Conservation (phyloP, 371 early-diverging fungal genomes). For the Apophysomyces trapeziformis region DNA sequence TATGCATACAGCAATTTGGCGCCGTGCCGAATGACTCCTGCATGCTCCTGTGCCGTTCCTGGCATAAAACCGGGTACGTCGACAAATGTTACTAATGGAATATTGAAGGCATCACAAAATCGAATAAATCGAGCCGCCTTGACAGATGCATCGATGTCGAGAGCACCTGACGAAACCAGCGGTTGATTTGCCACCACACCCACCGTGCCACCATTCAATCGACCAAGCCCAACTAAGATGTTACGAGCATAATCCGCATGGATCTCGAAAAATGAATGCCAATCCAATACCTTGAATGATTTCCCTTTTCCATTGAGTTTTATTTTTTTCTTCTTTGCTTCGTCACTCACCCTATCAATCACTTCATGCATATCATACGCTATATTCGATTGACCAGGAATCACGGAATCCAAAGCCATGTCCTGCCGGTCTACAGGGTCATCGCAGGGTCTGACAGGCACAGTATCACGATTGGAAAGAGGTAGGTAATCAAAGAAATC, state of each 20-base stretch:
- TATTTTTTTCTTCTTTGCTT: neutral
- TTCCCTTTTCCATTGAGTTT: neutral
- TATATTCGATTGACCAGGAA: constrained; percentile 87
- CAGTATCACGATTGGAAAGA: constrained; percentile 75
- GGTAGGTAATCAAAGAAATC: constrained; percentile 92
- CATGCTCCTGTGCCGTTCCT: constrained; percentile 94
- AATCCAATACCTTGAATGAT: constrained; percentile 75
- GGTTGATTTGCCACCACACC: constrained; percentile 97
- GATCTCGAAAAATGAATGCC: constrained; percentile 89
- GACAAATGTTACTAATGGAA: constrained; percentile 94
- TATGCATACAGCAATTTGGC: constrained; percentile 97
- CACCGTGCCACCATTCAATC: constrained; percentile 90
- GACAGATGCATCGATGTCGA: constrained; percentile 94
- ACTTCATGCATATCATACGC: constrained; percentile 98
- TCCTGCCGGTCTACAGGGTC: constrained; percentile 80
- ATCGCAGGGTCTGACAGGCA: constrained; percentile 71
- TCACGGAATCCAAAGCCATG: constrained; percentile 82
- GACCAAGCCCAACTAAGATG: constrained; percentile 90
- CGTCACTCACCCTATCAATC: constrained; percentile 62
- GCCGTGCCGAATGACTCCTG: constrained; percentile 97
- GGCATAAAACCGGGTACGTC: constrained; percentile 98
- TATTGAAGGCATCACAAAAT: constrained; percentile 96
- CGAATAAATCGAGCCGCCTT: constrained; percentile 97
- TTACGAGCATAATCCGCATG: constrained; percentile 94
- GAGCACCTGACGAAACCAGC: constrained; percentile 91